These are phyloP conservation scores for Solanum hybrid DNA, from an alignment of 305 asterid genomes.

Conservation along the genomic window DNA sequence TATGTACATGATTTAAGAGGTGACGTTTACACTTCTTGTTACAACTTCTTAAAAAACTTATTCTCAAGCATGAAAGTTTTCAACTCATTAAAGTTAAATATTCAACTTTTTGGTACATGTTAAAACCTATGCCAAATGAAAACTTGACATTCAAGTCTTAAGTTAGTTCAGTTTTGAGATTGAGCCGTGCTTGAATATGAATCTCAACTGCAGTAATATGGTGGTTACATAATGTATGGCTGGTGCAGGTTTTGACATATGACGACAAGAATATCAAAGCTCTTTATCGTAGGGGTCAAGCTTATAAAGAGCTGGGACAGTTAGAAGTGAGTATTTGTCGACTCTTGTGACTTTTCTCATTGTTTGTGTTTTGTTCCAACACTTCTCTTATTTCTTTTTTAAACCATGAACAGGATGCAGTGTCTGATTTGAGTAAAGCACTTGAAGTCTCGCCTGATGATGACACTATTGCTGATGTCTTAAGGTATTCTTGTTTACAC, in stretches of 20 bases:
- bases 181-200: neutral
- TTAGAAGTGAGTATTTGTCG: conserved; percentile 46
- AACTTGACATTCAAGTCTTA: neutral
- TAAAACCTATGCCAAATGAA: neutral
- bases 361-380: conserved; percentile 10
- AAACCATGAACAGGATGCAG: conserved; percentile 53
- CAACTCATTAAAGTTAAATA: neutral
- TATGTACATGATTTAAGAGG: neutral
- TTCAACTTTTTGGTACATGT: neutral
- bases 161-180: neutral
- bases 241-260: conserved; percentile 62
- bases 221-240: conserved; percentile 1
- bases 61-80: neutral
- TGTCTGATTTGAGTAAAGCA: conserved; percentile 77
- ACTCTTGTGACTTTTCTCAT: conserved; percentile 7
- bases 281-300: conserved; percentile 92
- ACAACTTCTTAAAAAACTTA: neutral
- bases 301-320: conserved; percentile 60
- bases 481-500: conserved; percentile 44
- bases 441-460: conserved; percentile 76
- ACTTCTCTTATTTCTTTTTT: conserved; percentile 9
- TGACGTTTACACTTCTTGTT: neutral
- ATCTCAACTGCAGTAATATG: conserved; percentile 1
- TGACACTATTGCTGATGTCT: conserved; percentile 78
- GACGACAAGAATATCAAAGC: conserved; percentile 74